phyloP scores from a whole-genome alignment of 1,284 basidiomycete species.

The Rhodofomes roseus region DNA sequence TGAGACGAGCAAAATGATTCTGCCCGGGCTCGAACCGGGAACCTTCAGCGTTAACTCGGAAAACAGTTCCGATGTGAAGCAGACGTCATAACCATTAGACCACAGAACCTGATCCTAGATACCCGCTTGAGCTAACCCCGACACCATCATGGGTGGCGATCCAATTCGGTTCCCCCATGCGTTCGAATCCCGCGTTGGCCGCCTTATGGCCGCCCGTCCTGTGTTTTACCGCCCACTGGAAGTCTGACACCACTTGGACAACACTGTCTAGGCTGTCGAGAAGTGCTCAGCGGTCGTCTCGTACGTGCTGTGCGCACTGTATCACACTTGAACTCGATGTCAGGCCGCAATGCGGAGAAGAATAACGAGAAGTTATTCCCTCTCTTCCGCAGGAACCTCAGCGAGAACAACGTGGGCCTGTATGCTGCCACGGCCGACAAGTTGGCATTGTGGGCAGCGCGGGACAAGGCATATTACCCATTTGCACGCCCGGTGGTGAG shows the following conservation, averaged over 20 bases:
- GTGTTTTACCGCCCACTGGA: no score
- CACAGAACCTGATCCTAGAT: slow-evolving; percentile 11
- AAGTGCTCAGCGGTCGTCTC: no score
- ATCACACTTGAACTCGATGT: no score
- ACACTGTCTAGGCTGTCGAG: no score
- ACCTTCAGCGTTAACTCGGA: slow-evolving; percentile 20
- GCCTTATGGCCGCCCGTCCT: no score
- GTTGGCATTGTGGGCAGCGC: slow-evolving; percentile 14
- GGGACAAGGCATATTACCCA: slow-evolving; percentile 20
- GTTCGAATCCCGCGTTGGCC: no score
- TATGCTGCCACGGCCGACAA: slow-evolving; percentile 16
- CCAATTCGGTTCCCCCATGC: neutral
- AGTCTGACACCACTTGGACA: no score
- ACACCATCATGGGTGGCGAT: neutral
- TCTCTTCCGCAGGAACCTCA: slow-evolving; percentile 14
- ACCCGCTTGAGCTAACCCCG: no score
- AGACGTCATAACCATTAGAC: slow-evolving; percentile 32
- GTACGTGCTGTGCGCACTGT: no score
- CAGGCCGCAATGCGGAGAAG: slow-evolving; percentile 14
- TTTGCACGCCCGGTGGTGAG: slow-evolving; percentile 18
- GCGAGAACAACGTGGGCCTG: slow-evolving; percentile 6
- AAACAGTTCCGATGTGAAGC: slow-evolving; percentile 20
- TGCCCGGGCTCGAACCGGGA: slow-evolving; percentile 30
- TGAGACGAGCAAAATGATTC: slow-evolving; percentile 19
- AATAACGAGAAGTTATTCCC: slow-evolving; percentile 21